Conservation (phyloP, 2,329 filamentous ascomycete species). For the Ceratocystiopsis sp. region DNA sequence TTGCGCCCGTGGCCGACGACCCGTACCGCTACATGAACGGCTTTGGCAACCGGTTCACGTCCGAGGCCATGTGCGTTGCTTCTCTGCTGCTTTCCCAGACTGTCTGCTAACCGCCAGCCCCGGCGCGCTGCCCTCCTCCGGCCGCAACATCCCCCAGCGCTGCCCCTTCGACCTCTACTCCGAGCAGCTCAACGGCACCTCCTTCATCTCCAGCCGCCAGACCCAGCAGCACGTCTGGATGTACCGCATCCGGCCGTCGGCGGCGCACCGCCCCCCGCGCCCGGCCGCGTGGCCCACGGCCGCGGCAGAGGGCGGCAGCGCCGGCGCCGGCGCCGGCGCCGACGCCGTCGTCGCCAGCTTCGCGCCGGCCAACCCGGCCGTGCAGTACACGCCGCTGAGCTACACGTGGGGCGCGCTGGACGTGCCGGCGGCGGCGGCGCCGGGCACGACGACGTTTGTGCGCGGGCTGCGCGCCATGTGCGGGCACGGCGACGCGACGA, state of each 20-base stretch:
- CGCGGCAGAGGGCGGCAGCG: background rate
- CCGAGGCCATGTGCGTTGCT: constrained; percentile 18
- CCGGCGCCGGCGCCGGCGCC: constrained; percentile 7
- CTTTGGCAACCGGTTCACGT: constrained; percentile 32
- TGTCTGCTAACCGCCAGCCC: constrained; percentile 9
- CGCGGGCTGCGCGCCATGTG: constrained; percentile 30
- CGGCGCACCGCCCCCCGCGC: constrained; percentile 12
- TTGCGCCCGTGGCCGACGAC: constrained; percentile 11
- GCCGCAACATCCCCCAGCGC: constrained; percentile 27
- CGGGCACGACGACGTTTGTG: constrained; percentile 23
- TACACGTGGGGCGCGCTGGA: constrained; percentile 31
- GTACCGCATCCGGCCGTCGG: constrained; percentile 18
- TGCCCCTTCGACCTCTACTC: constrained; percentile 24
- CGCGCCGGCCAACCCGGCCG: constrained; percentile 23
- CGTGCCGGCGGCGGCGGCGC: constrained; percentile 3
- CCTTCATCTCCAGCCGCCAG: constrained; percentile 16
- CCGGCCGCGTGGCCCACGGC: background rate
- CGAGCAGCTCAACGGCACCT: constrained; percentile 29
- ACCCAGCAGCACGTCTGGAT: constrained; percentile 19
- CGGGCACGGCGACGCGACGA: constrained; percentile 31
- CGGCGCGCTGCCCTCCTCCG: constrained; percentile 22
- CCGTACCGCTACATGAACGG: constrained; percentile 37
- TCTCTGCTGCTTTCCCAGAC: too few relatives aligned
- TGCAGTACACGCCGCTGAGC: constrained; percentile 19
- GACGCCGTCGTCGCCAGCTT: constrained; percentile 24